Conservation (phyloP, 306 rosid species). For the Quercus mongolica region DNA sequence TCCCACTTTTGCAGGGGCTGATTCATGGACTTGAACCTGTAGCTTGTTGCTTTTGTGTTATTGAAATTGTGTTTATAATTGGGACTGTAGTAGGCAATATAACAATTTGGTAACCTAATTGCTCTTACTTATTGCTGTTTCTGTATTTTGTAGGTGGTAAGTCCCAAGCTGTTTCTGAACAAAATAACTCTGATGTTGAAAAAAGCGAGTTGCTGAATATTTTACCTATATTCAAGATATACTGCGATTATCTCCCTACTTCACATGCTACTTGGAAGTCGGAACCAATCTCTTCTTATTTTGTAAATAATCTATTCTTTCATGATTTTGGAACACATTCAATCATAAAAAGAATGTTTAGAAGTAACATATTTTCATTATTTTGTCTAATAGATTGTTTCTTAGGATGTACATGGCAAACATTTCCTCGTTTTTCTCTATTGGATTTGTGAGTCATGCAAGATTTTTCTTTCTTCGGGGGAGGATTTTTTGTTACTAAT, state of each 20-base stretch:
- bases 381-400: not conserved
- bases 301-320: not conserved
- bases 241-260: conserved; percentile 39
- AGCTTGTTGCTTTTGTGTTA: not conserved
- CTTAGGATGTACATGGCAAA: not conserved
- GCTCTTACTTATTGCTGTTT: not conserved
- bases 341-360: not conserved
- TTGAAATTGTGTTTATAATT: not conserved
- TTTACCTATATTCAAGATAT: conserved; percentile 12
- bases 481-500: conserved; percentile 36
- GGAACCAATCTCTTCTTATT: conserved; percentile 28
- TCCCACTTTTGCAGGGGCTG: no score
- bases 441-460: not conserved
- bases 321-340: not conserved
- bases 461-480: conserved; percentile 45
- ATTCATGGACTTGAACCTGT: no score
- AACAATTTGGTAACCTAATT: not conserved
- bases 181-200: conserved; percentile 18
- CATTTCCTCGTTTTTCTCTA: not conserved
- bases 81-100: not conserved
- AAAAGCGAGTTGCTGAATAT: conserved; percentile 16
- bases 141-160: conserved; percentile 25
- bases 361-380: not conserved
- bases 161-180: conserved; percentile 15
- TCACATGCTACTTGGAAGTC: conserved; percentile 55